These are phyloP conservation scores for Martensiomyces pterosporus DNA, from an alignment of 192 early-diverging fungal genomes.

Conservation along the genomic window DNA sequence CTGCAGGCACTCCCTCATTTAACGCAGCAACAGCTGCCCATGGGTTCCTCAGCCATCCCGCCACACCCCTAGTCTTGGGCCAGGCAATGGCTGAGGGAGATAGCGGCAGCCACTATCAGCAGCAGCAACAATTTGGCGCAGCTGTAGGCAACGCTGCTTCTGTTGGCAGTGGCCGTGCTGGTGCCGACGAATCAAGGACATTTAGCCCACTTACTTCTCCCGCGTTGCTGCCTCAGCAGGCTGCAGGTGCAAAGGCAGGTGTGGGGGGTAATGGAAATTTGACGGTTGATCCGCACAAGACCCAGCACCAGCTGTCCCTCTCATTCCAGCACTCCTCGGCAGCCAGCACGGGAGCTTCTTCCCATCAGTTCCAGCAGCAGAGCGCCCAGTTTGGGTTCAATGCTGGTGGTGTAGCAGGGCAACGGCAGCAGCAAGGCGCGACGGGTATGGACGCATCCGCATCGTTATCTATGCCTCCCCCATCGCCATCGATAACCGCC, in stretches of 20 bases:
- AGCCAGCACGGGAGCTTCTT: background rate
- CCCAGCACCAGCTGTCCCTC: slow-evolving; percentile 12
- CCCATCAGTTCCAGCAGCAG: too few relatives aligned
- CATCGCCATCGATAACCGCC: slow-evolving; percentile 38
- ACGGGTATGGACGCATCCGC: too few relatives aligned
- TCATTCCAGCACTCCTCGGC: too few relatives aligned
- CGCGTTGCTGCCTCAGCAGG: slow-evolving; percentile 18
- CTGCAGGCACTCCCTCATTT: slow-evolving; percentile 16
- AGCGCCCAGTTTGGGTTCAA: too few relatives aligned
- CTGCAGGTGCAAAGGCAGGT: background rate
- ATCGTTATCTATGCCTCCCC: slow-evolving; percentile 25
- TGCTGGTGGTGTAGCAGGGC: too few relatives aligned
- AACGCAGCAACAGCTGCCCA: background rate
- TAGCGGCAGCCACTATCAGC: too few relatives aligned
- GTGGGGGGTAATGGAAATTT: background rate
- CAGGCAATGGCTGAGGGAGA: too few relatives aligned
- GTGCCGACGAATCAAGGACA: background rate
- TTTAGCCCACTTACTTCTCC: slow-evolving; percentile 45
- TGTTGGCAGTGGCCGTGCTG: background rate
- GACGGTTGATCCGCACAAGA: background rate
- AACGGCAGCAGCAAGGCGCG: too few relatives aligned
- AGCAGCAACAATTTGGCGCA: slow-evolving; percentile 1
- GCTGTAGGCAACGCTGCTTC: too few relatives aligned
- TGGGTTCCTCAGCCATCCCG: slow-evolving; percentile 2
- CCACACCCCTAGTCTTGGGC: slow-evolving; percentile 5